Conservation (phyloP, 1,284 basidiomycete genomes). For the Moesziomyces parantarcticus region DNA sequence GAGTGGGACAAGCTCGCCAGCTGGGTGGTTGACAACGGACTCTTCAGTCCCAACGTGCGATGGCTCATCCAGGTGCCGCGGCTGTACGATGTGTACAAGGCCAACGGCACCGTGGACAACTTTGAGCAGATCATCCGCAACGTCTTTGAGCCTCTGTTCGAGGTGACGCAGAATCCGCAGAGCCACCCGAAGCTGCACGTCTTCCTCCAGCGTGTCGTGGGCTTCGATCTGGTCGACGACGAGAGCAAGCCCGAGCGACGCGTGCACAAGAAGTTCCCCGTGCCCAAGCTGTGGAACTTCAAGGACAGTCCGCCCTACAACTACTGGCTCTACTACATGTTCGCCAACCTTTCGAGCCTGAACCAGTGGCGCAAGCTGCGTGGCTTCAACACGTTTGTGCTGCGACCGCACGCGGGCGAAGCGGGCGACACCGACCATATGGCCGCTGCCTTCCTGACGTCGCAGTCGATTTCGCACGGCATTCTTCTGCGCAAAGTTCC, state of each 20-base stretch:
- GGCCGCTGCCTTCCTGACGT: constrained; percentile 92
- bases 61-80: constrained; percentile 98
- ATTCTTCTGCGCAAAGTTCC: constrained; percentile 97
- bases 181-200: constrained; percentile 94
- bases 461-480: constrained; percentile 98
- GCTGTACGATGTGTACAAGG: constrained; percentile 95
- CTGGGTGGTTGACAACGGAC: constrained; percentile 94
- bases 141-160: constrained; percentile 91
- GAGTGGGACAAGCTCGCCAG: constrained; percentile 99
- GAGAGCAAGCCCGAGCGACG: constrained; percentile 93
- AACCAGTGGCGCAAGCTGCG: constrained; percentile 88
- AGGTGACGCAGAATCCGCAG: constrained; percentile 90
- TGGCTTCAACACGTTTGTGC: constrained; percentile 94
- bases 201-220: constrained; percentile 93
- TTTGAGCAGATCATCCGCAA: constrained; percentile 93
- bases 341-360: constrained; percentile 91
- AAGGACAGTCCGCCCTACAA: constrained; percentile 91
- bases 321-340: constrained; percentile 96
- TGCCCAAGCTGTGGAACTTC: constrained; percentile 89
- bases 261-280: constrained; percentile 94
- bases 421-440: constrained; percentile 98
- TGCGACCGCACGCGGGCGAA: constrained; percentile 96
- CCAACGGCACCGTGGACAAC: constrained; percentile 82
- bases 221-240: constrained; percentile 97
- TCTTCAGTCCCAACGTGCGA: constrained; percentile 95